Base-by-base conservation (phyloP, 192 early-diverging fungal genomes). In the Rhizoclosmatium globosum region DNA sequence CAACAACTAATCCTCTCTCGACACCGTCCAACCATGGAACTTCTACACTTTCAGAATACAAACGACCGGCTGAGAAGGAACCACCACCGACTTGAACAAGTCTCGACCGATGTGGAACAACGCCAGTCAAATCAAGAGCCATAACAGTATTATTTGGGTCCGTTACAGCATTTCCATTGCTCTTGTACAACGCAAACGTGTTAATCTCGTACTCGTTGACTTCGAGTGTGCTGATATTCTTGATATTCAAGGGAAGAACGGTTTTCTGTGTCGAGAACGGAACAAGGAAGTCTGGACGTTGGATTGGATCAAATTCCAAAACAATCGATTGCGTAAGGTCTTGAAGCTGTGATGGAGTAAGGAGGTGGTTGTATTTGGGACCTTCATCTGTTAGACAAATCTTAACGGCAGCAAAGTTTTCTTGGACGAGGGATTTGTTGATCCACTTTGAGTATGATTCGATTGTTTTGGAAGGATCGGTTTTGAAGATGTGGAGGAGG, bases 181-280 rank as follows among this genome's bases (percentile, higher is more conserved):
- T 62, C 21, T 9, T 21, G 53, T 58, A 57, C 38, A 74, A 19
- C 4, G 72, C 57, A 43, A 60, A 64, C 31, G 72, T 62, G 23
- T 74, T 44, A 7, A 74, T 48, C 17, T 64, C 43, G 72, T 74
- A 74, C 38, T 74, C 59, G 39, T 74, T 74, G 15, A 74, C 59
- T 62, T 74, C 72, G 6, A 74, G 17, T 1, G 41, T 17, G 42
- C 21, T 4, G 17, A 74, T 47, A n/a, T 74, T 74, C 38, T 74
- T 9, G 4, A 48, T 19, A 43, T 19, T 2, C 31, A 74, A 3
- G n/a, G 21, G 38, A 2, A 74, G 72, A 45, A 17, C 21, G 7
- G 60, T 19, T 7, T 19, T 62, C 21, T 7, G 23, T n/a, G 15
- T 21, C 2, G 21, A 38, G 50, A 21, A 13, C 6, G 69, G 69